These are phyloP conservation scores for Vicia faba DNA, from an alignment of 306 rosid genomes.

Conservation along the genomic window DNA sequence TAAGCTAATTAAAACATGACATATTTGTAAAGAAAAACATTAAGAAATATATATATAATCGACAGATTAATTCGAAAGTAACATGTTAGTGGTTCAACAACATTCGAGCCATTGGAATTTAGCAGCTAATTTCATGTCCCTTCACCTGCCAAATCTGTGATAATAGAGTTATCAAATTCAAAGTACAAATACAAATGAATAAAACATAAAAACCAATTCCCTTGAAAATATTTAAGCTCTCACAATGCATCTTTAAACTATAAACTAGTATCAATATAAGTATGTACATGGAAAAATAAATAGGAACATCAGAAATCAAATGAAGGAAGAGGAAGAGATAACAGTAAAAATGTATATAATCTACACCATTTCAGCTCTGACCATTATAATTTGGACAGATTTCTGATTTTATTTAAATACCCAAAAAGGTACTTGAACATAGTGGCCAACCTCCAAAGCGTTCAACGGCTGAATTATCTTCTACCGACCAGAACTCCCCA, in stretches of 20 bases:
- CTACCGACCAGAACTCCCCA: slow-evolving; percentile 77
- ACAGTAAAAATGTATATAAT: slow-evolving; percentile 41
- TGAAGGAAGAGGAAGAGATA: slow-evolving; percentile 26
- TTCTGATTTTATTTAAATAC: slow-evolving; percentile 48
- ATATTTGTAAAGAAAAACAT: not conserved
- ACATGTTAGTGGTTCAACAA: slow-evolving; percentile 35
- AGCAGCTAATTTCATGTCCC: slow-evolving; percentile 37
- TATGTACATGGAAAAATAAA: slow-evolving; percentile 45
- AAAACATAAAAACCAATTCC: slow-evolving; percentile 24
- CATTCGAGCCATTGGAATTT: slow-evolving; percentile 35
- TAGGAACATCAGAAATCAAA: slow-evolving; percentile 30
- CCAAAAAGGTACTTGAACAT: slow-evolving; percentile 39
- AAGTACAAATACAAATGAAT: slow-evolving; percentile 13
- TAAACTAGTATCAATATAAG: slow-evolving; percentile 29
- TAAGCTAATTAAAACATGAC: not conserved
- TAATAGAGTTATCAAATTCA: slow-evolving; percentile 19
- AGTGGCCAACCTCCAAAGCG: slow-evolving; percentile 43
- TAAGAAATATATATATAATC: not conserved
- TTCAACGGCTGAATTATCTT: slow-evolving; percentile 39
- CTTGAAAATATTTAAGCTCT: slow-evolving; percentile 21
- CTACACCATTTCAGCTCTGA: slow-evolving; percentile 45
- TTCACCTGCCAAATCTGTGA: slow-evolving; percentile 48
- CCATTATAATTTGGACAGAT: slow-evolving; percentile 48
- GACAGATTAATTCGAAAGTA: slow-evolving; percentile 35
- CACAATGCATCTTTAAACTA: slow-evolving; percentile 6